Percentiles rank a stretch among this genome's conserved stretches.
Evolutionary conservation across 2,329 filamentous ascomycete species (phyloP).

Genomic region (Colletotrichum acutatum): DNA sequence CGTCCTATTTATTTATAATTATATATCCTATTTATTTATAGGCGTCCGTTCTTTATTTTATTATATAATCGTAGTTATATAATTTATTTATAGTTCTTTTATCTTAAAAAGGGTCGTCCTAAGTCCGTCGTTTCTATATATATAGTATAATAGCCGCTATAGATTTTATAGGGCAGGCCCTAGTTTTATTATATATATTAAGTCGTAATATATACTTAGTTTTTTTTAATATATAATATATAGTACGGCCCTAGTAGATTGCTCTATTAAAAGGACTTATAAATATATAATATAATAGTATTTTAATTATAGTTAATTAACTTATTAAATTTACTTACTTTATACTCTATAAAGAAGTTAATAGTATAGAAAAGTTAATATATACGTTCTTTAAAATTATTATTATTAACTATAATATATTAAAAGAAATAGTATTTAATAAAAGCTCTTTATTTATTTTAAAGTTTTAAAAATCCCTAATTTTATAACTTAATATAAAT

Average conservation of each 20-base stretch:
- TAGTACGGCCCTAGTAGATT: neutral
- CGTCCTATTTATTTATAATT: too few relatives aligned
- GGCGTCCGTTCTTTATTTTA: too few relatives aligned
- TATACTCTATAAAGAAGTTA: neutral
- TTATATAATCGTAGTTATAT: too few relatives aligned
- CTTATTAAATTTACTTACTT: neutral
- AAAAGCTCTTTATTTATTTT: neutral
- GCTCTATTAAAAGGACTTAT: neutral
- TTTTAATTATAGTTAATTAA: neutral
- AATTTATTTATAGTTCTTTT: too few relatives aligned
- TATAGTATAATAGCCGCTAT: too few relatives aligned
- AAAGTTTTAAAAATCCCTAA: too few relatives aligned
- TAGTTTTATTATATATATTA: too few relatives aligned
- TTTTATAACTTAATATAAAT: neutral
- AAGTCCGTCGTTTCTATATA: too few relatives aligned
- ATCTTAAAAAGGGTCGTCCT: too few relatives aligned
- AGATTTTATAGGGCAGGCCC: too few relatives aligned
- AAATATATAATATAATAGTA: neutral
- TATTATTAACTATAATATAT: accelerated
- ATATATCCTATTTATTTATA: too few relatives aligned
- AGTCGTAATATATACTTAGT: neutral
- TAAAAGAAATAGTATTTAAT: neutral
- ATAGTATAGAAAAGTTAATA: accelerated
- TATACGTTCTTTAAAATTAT: neutral
- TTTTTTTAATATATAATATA: neutral